phyloP scores from a whole-genome alignment of 345 rosid genomes.

The Ailanthus altissimus region DNA sequence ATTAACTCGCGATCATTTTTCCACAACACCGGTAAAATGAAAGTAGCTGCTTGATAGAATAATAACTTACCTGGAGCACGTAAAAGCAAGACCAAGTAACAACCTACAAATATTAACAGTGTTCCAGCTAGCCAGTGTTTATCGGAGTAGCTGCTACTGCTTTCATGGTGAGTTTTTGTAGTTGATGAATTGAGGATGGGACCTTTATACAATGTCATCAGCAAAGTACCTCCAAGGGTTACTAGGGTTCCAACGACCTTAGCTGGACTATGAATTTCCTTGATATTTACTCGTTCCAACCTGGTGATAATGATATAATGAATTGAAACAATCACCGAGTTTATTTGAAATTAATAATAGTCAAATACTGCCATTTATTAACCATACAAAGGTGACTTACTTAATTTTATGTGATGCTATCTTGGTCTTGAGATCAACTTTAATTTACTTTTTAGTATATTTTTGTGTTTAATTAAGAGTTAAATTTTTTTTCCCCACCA shows the following conservation, averaged over 20 bases:
- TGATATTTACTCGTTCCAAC: conserved; percentile 53
- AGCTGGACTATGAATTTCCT: conserved; percentile 53
- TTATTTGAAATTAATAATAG: too few relatives aligned
- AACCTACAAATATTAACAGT: conserved; percentile 58
- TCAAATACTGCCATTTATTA: not conserved
- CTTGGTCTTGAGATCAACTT: too few relatives aligned
- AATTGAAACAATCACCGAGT: not conserved
- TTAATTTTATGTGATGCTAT: too few relatives aligned
- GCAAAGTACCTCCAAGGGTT: conserved; percentile 64
- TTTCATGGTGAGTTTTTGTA: conserved; percentile 27
- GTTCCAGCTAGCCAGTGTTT: conserved; percentile 68
- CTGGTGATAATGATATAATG: conserved; percentile 29
- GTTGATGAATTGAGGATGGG: conserved; percentile 48
- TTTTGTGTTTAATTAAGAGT: too few relatives aligned
- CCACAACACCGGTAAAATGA: too few relatives aligned
- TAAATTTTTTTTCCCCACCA: too few relatives aligned
- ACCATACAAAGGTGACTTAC: too few relatives aligned
- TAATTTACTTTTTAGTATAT: too few relatives aligned
- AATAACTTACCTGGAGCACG: conserved; percentile 45
- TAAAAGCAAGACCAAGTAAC: conserved; percentile 79
- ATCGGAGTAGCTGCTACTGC: conserved; percentile 26
- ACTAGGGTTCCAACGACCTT: conserved; percentile 63
- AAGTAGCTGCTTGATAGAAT: too few relatives aligned
- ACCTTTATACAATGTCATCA: conserved; percentile 74
- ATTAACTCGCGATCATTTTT: too few relatives aligned